These are phyloP conservation scores for Peronospora belbahrii DNA, from an alignment of 352 stramenopile genomes.

Conservation along the genomic window DNA sequence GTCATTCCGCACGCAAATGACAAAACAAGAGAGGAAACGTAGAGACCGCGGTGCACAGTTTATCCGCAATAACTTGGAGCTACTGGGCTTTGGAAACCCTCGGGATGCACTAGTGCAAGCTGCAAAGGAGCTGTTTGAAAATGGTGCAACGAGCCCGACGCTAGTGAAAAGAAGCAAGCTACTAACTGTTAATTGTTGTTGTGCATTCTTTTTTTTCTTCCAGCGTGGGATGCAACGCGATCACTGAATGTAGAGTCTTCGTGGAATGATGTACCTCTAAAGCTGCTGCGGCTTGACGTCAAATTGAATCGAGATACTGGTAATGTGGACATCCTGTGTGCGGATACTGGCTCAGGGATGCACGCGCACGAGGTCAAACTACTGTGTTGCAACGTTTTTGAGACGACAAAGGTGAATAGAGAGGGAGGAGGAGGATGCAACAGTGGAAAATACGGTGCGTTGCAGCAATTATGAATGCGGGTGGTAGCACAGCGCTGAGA, in stretches of 20 bases:
- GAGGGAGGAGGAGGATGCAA: constrained; percentile 6
- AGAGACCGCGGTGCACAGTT: constrained; percentile 42
- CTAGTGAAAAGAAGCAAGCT: not conserved
- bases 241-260: constrained; percentile 13
- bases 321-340: constrained; percentile 59
- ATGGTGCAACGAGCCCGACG: constrained; percentile 27
- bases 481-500: not conserved
- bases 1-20: constrained; percentile 1
- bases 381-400: constrained; percentile 63
- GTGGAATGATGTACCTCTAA: constrained; percentile 20
- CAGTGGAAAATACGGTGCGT: constrained; percentile 59
- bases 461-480: not conserved
- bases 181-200: not conserved
- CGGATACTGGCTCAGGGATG: constrained; percentile 67
- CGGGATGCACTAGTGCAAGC: constrained; percentile 60
- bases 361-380: constrained; percentile 49
- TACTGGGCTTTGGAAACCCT: constrained; percentile 60
- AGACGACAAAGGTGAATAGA: constrained; percentile 43
- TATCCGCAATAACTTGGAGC: constrained; percentile 53
- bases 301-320: constrained; percentile 18
- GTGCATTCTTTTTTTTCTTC: not conserved
- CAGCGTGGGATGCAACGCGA: constrained; percentile 59
- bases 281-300: constrained; percentile 46
- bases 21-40: constrained; percentile 12
- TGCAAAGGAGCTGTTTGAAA: constrained; percentile 80